A percentile compares a stretch with the other conserved stretches of the same genome.
Evolutionary conservation across 169 alveolate species (phyloP).

Genomic region (Cryptosporidium canis): DNA sequence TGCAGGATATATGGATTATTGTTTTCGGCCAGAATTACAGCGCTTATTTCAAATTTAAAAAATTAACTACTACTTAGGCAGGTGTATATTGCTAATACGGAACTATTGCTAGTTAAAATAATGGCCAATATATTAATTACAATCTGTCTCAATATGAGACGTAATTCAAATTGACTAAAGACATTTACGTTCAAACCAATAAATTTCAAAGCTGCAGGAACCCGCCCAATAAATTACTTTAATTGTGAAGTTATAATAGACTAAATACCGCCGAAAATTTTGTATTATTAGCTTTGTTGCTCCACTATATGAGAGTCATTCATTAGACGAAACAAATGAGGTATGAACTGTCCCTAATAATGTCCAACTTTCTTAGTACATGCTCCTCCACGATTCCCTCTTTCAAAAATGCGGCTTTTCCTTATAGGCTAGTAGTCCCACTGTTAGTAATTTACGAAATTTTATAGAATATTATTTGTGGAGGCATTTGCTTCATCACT

Average conservation of each 20-base stretch:
- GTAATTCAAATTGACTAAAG: background rate
- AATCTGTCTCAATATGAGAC: slow-evolving; percentile 22
- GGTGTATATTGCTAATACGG: background rate
- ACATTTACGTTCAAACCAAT: background rate
- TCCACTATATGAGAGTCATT: too few relatives aligned
- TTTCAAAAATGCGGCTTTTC: too few relatives aligned
- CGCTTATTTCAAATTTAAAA: background rate
- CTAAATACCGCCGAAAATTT: too few relatives aligned
- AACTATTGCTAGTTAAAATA: background rate
- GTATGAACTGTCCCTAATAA: too few relatives aligned
- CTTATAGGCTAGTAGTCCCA: too few relatives aligned
- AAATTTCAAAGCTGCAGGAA: background rate
- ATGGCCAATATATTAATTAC: background rate
- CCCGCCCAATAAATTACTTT: too few relatives aligned
- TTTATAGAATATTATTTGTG: background rate
- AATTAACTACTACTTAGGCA: background rate
- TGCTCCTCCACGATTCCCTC: too few relatives aligned
- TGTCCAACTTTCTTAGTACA: too few relatives aligned
- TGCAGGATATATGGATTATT: background rate
- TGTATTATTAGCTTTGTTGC: too few relatives aligned
- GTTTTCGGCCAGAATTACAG: background rate
- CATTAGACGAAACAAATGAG: too few relatives aligned
- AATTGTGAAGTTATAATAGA: too few relatives aligned
- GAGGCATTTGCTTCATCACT: background rate
- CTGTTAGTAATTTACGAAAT: too few relatives aligned